phyloP scores from a whole-genome alignment of 148 eudicot genomes.

The Rhododendron mucronatum region DNA sequence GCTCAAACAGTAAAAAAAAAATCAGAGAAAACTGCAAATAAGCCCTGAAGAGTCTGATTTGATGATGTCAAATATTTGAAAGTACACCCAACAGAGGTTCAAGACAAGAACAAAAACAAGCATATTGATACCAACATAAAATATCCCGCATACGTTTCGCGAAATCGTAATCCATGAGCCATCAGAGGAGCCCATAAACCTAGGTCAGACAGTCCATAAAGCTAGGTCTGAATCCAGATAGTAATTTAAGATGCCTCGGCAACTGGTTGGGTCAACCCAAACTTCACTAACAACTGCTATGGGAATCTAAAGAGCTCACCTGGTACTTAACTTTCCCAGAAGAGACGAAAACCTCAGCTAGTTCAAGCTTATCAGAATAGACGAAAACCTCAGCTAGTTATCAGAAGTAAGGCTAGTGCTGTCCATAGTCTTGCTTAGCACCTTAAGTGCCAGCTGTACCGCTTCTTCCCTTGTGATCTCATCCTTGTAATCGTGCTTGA shows the following conservation, averaged over 20 bases:
- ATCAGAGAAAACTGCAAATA: neutral
- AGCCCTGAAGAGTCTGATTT: neutral
- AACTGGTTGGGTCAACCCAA: conserved; percentile 76
- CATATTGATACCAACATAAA: neutral
- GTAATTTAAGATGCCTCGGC: conserved; percentile 42
- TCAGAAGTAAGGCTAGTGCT: conserved; percentile 93
- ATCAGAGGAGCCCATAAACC: neutral
- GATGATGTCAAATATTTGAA: neutral
- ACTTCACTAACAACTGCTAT: conserved; percentile 61
- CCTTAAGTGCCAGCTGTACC: conserved; percentile 80
- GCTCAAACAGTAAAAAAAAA: neutral
- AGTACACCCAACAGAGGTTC: neutral
- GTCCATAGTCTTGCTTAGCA: conserved; percentile 95
- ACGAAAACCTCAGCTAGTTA: conserved; percentile 72
- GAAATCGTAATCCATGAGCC: neutral
- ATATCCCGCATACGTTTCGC: neutral
- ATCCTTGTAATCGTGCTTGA: conserved; percentile 94
- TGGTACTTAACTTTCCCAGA: conserved; percentile 79
- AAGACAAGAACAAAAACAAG: neutral
- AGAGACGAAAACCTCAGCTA: conserved; percentile 72
- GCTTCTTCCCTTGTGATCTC: conserved; percentile 85
- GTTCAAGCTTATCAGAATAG: conserved; percentile 81
- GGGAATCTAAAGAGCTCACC: conserved; percentile 70
- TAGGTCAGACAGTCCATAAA: neutral
- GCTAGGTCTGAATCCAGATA: neutral